Evolutionary conservation across 371 early-diverging fungal genomes (phyloP).

Genomic region (Rhizopus stolonifer): DNA sequence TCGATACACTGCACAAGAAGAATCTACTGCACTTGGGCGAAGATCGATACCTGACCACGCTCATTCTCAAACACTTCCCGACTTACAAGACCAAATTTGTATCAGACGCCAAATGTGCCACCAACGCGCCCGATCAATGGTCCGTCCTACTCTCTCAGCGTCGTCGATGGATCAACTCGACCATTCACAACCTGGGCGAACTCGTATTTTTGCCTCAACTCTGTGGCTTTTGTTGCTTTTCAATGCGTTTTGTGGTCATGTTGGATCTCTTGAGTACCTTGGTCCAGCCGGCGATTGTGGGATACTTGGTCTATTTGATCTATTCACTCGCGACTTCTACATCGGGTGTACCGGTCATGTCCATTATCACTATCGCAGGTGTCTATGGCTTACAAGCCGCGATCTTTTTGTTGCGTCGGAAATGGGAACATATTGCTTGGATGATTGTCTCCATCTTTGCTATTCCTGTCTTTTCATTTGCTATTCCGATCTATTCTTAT

Average conservation of each 20-base stretch:
- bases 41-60: conserved; percentile 95
- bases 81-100: conserved; percentile 95
- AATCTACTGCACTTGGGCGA: conserved; percentile 84
- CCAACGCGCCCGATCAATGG: conserved; percentile 96
- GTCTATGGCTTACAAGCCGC: conserved; percentile 81
- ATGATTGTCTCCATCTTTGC: conserved; percentile 89
- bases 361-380: conserved; percentile 66
- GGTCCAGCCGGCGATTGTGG: conserved; percentile 87
- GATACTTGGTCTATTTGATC: conserved; percentile 74
- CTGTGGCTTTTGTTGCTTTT: conserved; percentile 95
- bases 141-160: conserved; percentile 94
- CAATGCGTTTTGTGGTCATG: conserved; percentile 96
- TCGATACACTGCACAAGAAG: conserved; percentile 97
- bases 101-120: conserved; percentile 93
- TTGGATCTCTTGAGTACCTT: conserved; percentile 90
- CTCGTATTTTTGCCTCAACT: conserved; percentile 81
- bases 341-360: conserved; percentile 48
- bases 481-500: conserved; percentile 82
- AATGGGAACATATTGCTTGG: conserved; percentile 93
- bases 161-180: conserved; percentile 98
- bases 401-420: conserved; percentile 77
- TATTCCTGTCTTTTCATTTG: conserved; percentile 77
- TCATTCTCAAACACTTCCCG: conserved; percentile 99
- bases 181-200: conserved; percentile 95
- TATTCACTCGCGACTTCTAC: conserved; percentile 44